Base-by-base conservation (phyloP, 305 asterid genomes). In the Fraxinus sp. region DNA sequence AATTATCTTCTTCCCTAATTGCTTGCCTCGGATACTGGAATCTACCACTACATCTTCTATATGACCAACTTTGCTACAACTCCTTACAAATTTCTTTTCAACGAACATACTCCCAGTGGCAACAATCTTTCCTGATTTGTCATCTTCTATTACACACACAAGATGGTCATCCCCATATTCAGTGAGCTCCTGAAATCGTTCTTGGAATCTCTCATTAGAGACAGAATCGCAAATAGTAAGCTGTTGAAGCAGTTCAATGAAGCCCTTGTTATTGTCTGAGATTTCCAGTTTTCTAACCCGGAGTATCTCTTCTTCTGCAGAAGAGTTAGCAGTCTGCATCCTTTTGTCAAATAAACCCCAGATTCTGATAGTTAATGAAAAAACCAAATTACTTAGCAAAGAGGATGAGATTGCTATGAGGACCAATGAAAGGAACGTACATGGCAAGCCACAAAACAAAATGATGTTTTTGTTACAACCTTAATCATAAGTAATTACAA, bases 11-110 rank as follows among this genome's bases (percentile, higher is more conserved):
- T 91, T 92, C 52, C 99, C 99, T 41, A 94, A 76, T 33, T 91
- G 93, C 90, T 90, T 86, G 57, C 97, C 98, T 33, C 98, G 88
- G 52, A 81, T 84, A 28, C 86, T 81, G 5, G 93, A 89, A 86
- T 95, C 97, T 22, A 95, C 98, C 71, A 93, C 99, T 74, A 95
- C 97, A 84, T 94, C 99, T 83, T 95, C 98, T 26, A 94, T 88
- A 78, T 95, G 98, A 32, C 97, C 98, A 39, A 83, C 98, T 85
- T 92, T 93, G 8, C 93, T 94, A 83, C 98, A 93, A 24, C 82
- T 90, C 85, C 98, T 90, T 30, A 90, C 78, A 4, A 95, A 93
- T 84, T 93, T 95, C 90, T 79, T 94, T 11, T 93, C 98, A 3
- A 95, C 83, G 26, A 94, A 91, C 86, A 95, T 86, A 28, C 94